These are phyloP conservation scores for Daldinia eschscholtzii DNA, from an alignment of 2,329 filamentous ascomycete genomes.

Conservation along the genomic window DNA sequence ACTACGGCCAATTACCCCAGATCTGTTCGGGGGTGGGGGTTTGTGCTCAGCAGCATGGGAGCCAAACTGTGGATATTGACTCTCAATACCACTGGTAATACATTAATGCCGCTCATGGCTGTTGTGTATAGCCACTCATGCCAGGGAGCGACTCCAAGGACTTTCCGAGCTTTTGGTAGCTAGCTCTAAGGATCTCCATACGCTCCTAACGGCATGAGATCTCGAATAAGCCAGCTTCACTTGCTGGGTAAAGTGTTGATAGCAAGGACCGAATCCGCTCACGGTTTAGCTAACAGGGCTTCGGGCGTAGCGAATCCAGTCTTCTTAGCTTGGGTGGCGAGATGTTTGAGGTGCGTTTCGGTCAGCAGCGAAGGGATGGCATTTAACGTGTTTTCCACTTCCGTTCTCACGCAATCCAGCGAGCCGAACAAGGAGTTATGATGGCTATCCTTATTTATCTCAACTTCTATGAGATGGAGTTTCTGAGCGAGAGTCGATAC, in stretches of 20 bases:
- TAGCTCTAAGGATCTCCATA: not conserved
- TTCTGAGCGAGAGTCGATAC: slow-evolving; percentile 28
- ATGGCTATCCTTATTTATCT: slow-evolving; percentile 11
- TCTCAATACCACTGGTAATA: slow-evolving; percentile 1
- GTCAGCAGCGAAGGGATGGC: slow-evolving; percentile 33
- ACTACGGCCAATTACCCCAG: slow-evolving; percentile 1
- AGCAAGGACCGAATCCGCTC: not conserved
- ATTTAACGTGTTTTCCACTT: slow-evolving; percentile 24
- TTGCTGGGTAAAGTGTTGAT: not conserved
- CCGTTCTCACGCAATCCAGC: slow-evolving; percentile 4
- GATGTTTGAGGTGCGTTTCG: slow-evolving; percentile 28
- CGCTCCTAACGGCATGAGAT: not conserved
- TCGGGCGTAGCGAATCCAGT: slow-evolving; percentile 27
- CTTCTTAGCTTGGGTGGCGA: slow-evolving; percentile 40
- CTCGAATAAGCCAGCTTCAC: not conserved
- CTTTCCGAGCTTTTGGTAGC: not conserved
- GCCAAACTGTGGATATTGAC: slow-evolving; percentile 3
- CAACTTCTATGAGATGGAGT: slow-evolving; percentile 25
- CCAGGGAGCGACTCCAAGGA: not conserved
- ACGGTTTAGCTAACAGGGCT: not conserved
- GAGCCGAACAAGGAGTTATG: slow-evolving; percentile 12
- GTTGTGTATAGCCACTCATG: not conserved
- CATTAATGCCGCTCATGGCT: not conserved
- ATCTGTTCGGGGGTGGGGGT: slow-evolving; percentile 6
- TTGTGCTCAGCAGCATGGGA: slow-evolving; percentile 2